Base-by-base conservation (phyloP, 2,329 filamentous ascomycete species). In the Penicillium sp. region DNA sequence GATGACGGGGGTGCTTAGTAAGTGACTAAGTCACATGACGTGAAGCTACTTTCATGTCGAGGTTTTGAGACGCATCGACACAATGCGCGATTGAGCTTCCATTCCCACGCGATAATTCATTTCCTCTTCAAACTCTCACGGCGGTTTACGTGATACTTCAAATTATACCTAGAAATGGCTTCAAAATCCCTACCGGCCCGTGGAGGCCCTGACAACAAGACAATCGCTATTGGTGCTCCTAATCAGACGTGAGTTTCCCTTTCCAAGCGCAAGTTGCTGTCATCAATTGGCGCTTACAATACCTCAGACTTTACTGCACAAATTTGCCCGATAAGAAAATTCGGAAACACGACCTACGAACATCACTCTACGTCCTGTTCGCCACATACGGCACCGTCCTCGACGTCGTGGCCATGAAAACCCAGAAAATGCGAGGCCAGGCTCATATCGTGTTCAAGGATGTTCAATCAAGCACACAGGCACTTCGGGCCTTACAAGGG, bases 391-490 rank as follows among this genome's bases (percentile, higher is more conserved):
- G 94, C 38, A 86, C 91, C 0, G 89, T 99, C 14, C 84, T 99
- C 55, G 94, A 99, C 70, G 84, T 99, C 18, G 89, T 97, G 45
- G 90, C 90, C 29, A 80, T 97, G 64, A 95, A 91, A 77, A 96
- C 90, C 1, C 81, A 81, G 72, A 91, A 91, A 76, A 97, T 97
- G 92, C 88, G 94, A 46, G 94, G 94, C 3, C 94, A 99, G 75
- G 94, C 94, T 58, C 94, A 97, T 68, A 79, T 99, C 57, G 89
- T 94, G 13, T 97, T 91, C 72, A 84, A 90, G 55, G 93, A 99
- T 71, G 80, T 93, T 32, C 89, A 96, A 62, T 86, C 90, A n/a
- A 91, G 91, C 47, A 96, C 92, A 23, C 91, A 96, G 70, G 94
- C 94, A 1, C 90, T 99, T 90, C 82, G 93, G 61, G 86, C 90